Base-by-base conservation (phyloP, 2,329 filamentous ascomycete genomes). In the Diaporthe sp. region DNA sequence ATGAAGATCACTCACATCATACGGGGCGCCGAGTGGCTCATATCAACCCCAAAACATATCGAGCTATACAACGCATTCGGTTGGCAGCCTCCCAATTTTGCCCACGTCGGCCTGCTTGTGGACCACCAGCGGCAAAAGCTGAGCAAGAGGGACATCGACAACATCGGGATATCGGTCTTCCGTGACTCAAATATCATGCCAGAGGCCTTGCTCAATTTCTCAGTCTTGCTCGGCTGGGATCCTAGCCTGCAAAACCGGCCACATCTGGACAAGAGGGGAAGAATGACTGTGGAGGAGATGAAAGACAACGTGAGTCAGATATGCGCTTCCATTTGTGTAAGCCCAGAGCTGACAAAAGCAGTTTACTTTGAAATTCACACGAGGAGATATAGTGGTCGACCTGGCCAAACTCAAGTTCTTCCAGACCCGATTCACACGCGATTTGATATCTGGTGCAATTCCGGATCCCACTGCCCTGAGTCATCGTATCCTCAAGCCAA, bases 1-100 rank as follows among this genome's bases (percentile, higher is more conserved):
- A 99, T 99, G 97, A 87, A 94, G 76, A 97, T 99, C 79, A 98
- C 96, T 0, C 96, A 98, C 84, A 97, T 99, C 19, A 94, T 99
- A 75, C 92, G 97, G 57, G 97, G 96, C 72, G 93, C 94, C 89
- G 97, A 99, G 90, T 99, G 97, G 97, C 94, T 99, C 85, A 92
- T 96, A 46, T 98, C 96, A 0, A 98, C 97, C 0, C 95, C 96
- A 0, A 94, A 90, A 77, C 91, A 93, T 79, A 83, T 91, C 58
- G 87, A 90, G 57, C 83, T 97, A n/a, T 97, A 97, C 82, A 85
- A 94, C 67, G 94, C 94, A 3, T 94, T 97, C 81, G 89, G 91
- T 7, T 97, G 94, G 94, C 82, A 88, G 39, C 88, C 92, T 1
- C 94, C 94, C 0, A 84, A 86, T n/a, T 97, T 95, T 83, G 94